A percentile compares a stretch with the other conserved stretches of the same genome.
phyloP scores from a whole-genome alignment of 1,284 basidiomycete species.

The Stygiomarasmius scandens region DNA sequence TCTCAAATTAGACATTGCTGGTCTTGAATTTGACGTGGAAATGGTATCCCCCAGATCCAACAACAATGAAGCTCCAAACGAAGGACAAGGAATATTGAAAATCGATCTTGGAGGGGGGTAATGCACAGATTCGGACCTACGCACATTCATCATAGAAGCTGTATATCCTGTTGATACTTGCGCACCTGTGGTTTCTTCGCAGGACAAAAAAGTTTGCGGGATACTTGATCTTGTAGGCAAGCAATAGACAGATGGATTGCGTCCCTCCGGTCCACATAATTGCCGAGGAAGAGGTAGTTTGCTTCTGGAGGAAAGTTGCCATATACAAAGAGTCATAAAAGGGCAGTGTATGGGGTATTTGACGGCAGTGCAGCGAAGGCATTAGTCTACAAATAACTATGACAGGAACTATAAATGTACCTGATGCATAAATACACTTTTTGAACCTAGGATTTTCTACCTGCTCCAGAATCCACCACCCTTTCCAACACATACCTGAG shows the following conservation, averaged over 20 bases:
- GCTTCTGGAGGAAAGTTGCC: constrained; percentile 96
- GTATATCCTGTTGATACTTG: constrained; percentile 94
- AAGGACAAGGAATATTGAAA: constrained; percentile 48
- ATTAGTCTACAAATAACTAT: no score
- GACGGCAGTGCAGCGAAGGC: no score
- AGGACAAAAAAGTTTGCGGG: constrained; percentile 98
- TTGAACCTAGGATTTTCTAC: no score
- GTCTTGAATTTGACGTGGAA: neutral
- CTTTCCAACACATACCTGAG: no score
- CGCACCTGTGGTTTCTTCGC: constrained; percentile 93
- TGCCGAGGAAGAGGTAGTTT: constrained; percentile 94
- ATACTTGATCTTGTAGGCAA: constrained; percentile 98
- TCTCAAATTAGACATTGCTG: constrained; percentile 42
- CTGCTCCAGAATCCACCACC: no score
- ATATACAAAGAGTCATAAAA: constrained; percentile 92
- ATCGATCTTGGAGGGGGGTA: constrained; percentile 83
- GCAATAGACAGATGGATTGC: constrained; percentile 88
- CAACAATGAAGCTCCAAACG: constrained; percentile 15
- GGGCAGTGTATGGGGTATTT: no score
- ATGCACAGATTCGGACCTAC: constrained; percentile 32
- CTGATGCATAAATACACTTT: no score
- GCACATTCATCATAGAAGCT: constrained; percentile 96
- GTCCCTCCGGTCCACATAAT: constrained; percentile 96
- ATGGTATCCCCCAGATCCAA: constrained; percentile 1
- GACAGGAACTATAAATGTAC: no score